Conservation (phyloP, 1,284 basidiomycete species). For the Fomes fomentarius region DNA sequence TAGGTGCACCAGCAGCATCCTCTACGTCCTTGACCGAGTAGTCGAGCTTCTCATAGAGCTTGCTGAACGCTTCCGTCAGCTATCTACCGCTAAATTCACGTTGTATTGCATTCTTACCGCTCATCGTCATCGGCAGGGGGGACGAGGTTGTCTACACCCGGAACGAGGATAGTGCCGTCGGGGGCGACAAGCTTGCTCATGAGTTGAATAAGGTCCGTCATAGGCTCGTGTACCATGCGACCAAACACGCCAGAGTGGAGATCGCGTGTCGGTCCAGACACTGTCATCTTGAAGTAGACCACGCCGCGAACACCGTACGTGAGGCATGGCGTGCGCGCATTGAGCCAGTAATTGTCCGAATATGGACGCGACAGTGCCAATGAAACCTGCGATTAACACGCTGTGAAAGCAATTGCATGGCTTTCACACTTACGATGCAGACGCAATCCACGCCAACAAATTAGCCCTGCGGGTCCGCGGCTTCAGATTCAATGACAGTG, state of each 20-base stretch:
- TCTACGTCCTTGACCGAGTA: constrained; percentile 81
- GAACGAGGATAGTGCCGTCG: constrained; percentile 86
- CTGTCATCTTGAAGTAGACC: constrained; percentile 85
- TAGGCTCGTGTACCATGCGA: constrained; percentile 86
- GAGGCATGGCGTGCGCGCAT: constrained; percentile 74
- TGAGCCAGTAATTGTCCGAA: constrained; percentile 91
- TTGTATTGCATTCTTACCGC: constrained; percentile 47
- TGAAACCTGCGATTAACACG: background rate
- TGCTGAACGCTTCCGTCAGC: no score
- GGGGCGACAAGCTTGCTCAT: constrained; percentile 90
- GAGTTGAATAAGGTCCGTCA: constrained; percentile 79
- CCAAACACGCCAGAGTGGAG: constrained; percentile 94
- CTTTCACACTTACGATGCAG: constrained; percentile 93
- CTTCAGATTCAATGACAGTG: constrained; percentile 83
- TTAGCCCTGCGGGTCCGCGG: constrained; percentile 68
- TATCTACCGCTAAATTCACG: no score
- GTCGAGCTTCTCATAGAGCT: constrained; percentile 77
- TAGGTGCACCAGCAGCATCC: constrained; percentile 75
- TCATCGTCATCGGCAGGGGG: constrained; percentile 79
- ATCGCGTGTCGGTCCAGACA: constrained; percentile 88
- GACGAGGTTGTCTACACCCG: constrained; percentile 92
- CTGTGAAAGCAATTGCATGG: no score
- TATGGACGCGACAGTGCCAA: constrained; percentile 31
- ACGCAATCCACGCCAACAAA: constrained; percentile 93
- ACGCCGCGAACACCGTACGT: constrained; percentile 88